phyloP scores from a whole-genome alignment of 2,329 filamentous ascomycete species.

The Pseudocercospora fuligena region DNA sequence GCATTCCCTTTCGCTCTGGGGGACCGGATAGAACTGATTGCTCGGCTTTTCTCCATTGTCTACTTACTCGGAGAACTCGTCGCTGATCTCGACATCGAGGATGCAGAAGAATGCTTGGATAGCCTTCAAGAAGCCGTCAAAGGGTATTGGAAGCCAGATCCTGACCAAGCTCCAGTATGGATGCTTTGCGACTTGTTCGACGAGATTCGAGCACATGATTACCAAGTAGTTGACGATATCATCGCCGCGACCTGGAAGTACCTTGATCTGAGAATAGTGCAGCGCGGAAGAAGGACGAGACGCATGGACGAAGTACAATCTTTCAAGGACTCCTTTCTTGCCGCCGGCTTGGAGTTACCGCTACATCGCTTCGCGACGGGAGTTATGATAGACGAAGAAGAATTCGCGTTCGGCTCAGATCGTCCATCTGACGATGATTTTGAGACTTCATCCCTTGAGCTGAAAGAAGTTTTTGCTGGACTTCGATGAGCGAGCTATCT shows the following conservation, averaged over 20 bases:
- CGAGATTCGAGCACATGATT: constrained; percentile 23
- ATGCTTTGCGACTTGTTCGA: constrained; percentile 23
- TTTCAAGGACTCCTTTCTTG: constrained; percentile 14
- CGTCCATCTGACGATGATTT: background rate
- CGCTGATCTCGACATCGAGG: constrained; percentile 13
- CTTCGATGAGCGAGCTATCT: background rate
- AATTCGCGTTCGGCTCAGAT: constrained; percentile 12
- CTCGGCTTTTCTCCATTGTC: constrained; percentile 19
- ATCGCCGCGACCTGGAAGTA: constrained; percentile 17
- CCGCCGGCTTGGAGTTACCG: constrained; percentile 17
- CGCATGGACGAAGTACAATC: background rate
- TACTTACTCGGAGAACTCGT: constrained; percentile 19
- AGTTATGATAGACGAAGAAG: constrained; percentile 20
- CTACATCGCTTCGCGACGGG: constrained; percentile 21
- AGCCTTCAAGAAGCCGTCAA: constrained; percentile 20
- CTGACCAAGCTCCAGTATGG: constrained; percentile 16
- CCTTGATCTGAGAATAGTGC: constrained; percentile 11
- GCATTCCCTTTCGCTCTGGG: constrained; percentile 22
- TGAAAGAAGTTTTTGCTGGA: background rate
- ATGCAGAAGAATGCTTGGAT: constrained; percentile 18
- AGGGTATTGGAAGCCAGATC: constrained; percentile 22
- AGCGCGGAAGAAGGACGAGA: constrained; percentile 9
- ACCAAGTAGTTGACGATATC: constrained; percentile 15
- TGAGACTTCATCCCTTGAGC: background rate
- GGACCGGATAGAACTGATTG: constrained; percentile 21